These are phyloP conservation scores for Ilex asprella DNA, from an alignment of 257 asterid species.

Conservation along the genomic window DNA sequence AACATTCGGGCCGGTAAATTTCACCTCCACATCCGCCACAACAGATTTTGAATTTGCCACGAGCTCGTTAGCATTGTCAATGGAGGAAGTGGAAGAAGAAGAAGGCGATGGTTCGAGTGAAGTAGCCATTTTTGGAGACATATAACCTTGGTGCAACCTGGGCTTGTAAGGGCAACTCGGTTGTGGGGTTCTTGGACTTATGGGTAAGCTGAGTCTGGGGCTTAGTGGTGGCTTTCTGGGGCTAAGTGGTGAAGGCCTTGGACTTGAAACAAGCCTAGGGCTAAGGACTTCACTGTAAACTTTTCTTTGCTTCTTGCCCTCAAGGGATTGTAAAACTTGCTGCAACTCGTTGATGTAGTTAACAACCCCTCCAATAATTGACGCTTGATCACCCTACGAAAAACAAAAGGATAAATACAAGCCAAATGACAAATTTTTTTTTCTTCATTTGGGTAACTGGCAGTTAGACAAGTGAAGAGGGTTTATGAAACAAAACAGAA, in stretches of 20 bases:
- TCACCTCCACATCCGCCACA: conserved; percentile 85
- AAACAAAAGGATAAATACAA: too few species aligned
- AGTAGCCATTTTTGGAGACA: conserved; percentile 15
- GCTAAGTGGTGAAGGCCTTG: conserved; percentile 49
- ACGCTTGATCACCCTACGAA: conserved; percentile 85
- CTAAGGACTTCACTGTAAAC: conserved; percentile 53
- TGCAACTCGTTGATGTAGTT: conserved; percentile 81
- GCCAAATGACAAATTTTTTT: too few species aligned
- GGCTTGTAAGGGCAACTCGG: conserved; percentile 69
- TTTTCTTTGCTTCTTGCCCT: conserved; percentile 80
- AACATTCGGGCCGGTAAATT: conserved; percentile 69
- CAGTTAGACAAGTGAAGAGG: too few species aligned
- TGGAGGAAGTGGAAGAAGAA: conserved; percentile 39
- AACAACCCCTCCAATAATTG: conserved; percentile 90
- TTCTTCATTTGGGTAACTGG: too few species aligned
- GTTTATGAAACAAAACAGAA: too few species aligned
- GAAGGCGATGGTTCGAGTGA: conserved; percentile 49
- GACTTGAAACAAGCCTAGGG: conserved; percentile 58
- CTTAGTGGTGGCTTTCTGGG: conserved; percentile 68
- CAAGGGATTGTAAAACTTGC: conserved; percentile 66
- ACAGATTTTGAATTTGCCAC: conserved; percentile 75
- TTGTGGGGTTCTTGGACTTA: conserved; percentile 86
- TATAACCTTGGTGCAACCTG: conserved; percentile 16
- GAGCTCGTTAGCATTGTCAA: conserved; percentile 56
- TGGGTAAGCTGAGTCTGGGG: conserved; percentile 62